Evolutionary conservation across 352 stramenopile genomes (phyloP), one percentile per base, ranked within the genome.

Genomic region (Phytophthora cryptogea): DNA sequence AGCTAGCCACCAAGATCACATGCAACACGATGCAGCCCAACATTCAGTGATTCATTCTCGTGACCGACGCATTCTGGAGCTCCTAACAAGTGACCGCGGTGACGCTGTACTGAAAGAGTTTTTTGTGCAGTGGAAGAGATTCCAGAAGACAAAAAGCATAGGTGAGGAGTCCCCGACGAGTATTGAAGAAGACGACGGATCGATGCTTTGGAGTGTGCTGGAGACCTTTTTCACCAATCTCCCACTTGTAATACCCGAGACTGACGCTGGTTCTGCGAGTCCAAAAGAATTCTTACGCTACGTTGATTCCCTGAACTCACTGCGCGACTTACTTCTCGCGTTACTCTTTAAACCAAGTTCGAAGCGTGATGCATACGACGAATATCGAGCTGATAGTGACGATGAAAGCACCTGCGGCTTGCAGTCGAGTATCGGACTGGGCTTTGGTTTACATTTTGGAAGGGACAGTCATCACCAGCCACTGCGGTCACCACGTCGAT

Each of bases 11-110:
- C 26, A 52, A 9, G 14, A 60, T 0, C 53, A 70, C 3, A 20
- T 62, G 4, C 37, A 64, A 11, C 27, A 62, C n/a, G 2, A 26
- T 14, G 48, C 53, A 36, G 23, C 31, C 5, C 31, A 63, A 46
- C 47, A 36, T 0, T 45, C 59, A 36, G 16, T 32, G 14, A 35
- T 58, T 11, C 17, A 68, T 36, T 36, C 44, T 27, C 50, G 57
- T 9, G 76, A 83, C 27, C 52, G 66, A n/a, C 59, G 54, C 10
- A 8, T 89, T 30, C 57, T 90, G 13, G 69, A 85, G 9, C 27
- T 90, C 16, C 63, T 92, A 28, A 90, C 83, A 31, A 90, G 79
- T 54, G 83, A 92, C 45, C 80, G 76, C 14, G 74, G 78, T 10
- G 63, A 85, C n/a, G 73, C 79, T 4, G 72, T 90, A 33, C 48